These are phyloP conservation scores for Gremmenia infestans DNA, from an alignment of 2,329 filamentous ascomycete species.

Conservation along the genomic window DNA sequence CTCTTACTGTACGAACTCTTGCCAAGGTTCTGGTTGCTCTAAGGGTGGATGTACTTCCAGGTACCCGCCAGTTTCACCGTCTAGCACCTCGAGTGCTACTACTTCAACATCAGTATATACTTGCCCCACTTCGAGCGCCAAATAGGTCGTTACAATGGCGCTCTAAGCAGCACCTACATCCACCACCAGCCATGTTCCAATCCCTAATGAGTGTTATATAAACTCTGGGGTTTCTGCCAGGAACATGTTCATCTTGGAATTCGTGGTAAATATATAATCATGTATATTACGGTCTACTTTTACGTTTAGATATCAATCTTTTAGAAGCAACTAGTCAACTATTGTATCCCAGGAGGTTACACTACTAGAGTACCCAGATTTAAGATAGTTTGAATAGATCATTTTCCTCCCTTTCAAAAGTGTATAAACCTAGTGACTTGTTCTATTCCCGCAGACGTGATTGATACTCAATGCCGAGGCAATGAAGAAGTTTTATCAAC, in stretches of 20 bases:
- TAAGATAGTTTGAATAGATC: too few relatives aligned
- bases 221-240: slow-evolving; percentile 38
- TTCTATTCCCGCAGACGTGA: too few relatives aligned
- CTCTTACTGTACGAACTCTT: slow-evolving; percentile 39
- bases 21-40: slow-evolving; percentile 34
- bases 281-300: too few relatives aligned
- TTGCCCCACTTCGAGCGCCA: slow-evolving; percentile 20
- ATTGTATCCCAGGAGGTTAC: too few relatives aligned
- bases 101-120: slow-evolving; percentile 34
- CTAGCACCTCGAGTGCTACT: slow-evolving; percentile 35
- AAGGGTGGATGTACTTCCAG: slow-evolving; percentile 42
- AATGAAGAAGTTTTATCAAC: too few relatives aligned
- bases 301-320: too few relatives aligned
- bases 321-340: too few relatives aligned
- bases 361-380: too few relatives aligned
- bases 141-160: slow-evolving; percentile 8
- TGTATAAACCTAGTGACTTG: too few relatives aligned
- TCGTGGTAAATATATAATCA: slow-evolving; percentile 13
- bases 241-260: slow-evolving; percentile 35
- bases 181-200: slow-evolving; percentile 36
- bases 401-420: too few relatives aligned
- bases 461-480: too few relatives aligned
- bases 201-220: slow-evolving; percentile 43
- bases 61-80: slow-evolving; percentile 35
- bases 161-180: slow-evolving; percentile 27